A percentile compares a stretch with the other conserved stretches of the same genome.
phyloP scores from a whole-genome alignment of 1,284 basidiomycete genomes.

The Microbotryum silenes-acaulis region DNA sequence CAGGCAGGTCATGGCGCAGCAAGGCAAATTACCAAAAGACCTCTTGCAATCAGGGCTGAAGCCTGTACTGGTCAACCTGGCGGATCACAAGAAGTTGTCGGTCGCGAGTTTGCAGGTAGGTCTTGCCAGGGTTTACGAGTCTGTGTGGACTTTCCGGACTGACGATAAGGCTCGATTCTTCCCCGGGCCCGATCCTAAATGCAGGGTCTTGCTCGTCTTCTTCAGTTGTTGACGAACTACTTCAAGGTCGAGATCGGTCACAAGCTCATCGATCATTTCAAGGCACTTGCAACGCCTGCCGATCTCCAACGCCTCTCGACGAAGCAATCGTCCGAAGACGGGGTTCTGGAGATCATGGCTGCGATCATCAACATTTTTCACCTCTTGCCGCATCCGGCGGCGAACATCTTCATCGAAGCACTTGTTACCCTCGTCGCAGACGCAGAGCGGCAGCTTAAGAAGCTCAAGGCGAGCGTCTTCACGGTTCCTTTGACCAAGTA shows the following conservation, averaged over 20 bases:
- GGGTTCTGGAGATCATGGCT: slow-evolving; percentile 86
- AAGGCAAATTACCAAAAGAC: slow-evolving; percentile 90
- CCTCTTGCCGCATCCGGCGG: slow-evolving; percentile 74
- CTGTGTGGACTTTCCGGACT: not conserved
- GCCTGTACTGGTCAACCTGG: slow-evolving; percentile 95
- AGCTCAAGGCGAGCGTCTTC: slow-evolving; percentile 83
- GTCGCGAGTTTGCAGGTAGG: slow-evolving; percentile 68
- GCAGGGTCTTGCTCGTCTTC: slow-evolving; percentile 83
- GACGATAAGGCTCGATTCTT: slow-evolving; percentile 2
- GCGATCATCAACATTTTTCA: slow-evolving; percentile 95
- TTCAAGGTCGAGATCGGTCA: slow-evolving; percentile 99
- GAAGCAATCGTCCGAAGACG: slow-evolving; percentile 69
- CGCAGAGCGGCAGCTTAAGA: slow-evolving; percentile 84
- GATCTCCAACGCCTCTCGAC: slow-evolving; percentile 74
- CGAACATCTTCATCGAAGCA: slow-evolving; percentile 82
- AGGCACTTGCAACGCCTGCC: slow-evolving; percentile 70
- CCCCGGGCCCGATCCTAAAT: too few species aligned
- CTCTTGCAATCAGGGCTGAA: slow-evolving; percentile 88
- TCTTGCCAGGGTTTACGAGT: not conserved
- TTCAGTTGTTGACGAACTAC: slow-evolving; percentile 94
- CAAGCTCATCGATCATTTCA: slow-evolving; percentile 94
- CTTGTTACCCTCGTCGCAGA: slow-evolving; percentile 85
- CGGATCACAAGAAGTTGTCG: slow-evolving; percentile 88
- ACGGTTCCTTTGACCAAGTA: slow-evolving; percentile 88
- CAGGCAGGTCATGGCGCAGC: slow-evolving; percentile 77